A percentile compares a stretch with the other conserved stretches of the same genome.
These are phyloP conservation scores for Cajanus cajan DNA, from an alignment of 306 rosid species.

Conservation along the genomic window DNA sequence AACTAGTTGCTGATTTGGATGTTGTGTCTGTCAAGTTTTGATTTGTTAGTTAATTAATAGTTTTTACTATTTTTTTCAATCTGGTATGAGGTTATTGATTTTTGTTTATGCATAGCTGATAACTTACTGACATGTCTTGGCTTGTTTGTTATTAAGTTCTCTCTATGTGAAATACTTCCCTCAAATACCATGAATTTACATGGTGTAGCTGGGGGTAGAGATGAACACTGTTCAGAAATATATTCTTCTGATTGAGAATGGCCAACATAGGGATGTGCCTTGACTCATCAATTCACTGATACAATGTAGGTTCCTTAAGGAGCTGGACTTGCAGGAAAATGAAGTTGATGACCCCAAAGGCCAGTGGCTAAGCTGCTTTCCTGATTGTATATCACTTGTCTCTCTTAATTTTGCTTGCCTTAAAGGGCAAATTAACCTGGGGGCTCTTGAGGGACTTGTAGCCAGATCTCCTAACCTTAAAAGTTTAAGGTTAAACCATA, in stretches of 20 bases:
- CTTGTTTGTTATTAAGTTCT: not conserved
- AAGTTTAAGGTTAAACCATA: not conserved
- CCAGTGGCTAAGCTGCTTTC: constrained; percentile 12
- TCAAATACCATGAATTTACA: not conserved
- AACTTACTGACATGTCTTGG: not conserved
- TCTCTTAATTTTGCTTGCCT: constrained; percentile 9
- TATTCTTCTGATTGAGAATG: not conserved
- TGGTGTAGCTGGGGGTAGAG: not conserved
- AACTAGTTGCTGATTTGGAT: not conserved
- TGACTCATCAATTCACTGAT: not conserved
- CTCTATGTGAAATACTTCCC: not conserved
- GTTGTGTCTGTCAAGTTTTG: too few species aligned
- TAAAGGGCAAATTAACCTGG: not conserved
- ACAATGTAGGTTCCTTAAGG: not conserved
- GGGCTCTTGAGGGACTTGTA: not conserved
- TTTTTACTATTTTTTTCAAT: not conserved
- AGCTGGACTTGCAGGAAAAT: constrained; percentile 6
- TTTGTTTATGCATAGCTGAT: not conserved
- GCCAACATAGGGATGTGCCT: not conserved
- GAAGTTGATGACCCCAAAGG: not conserved
- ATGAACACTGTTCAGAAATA: not conserved
- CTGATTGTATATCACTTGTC: not conserved
- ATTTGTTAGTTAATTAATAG: not conserved
- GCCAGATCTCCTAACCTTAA: not conserved
- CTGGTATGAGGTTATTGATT: not conserved